Evolutionary conservation across 73 alveolate genomes (phyloP).

Genomic region (Paramecium pentaurelia): DNA sequence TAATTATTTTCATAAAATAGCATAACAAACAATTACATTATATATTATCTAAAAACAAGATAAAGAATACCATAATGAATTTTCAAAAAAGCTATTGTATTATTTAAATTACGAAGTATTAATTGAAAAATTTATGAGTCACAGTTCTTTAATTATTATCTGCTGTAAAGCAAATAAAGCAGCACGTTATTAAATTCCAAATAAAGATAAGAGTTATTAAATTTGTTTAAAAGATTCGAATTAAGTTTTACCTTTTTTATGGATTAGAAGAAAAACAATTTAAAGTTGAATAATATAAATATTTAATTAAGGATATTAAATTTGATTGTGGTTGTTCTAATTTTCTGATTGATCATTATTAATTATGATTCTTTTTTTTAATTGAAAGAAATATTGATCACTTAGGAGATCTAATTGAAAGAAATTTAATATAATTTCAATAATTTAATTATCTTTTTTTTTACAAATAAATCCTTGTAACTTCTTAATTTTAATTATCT

Average conservation of each 20-base stretch:
- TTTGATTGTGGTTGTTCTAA: background rate
- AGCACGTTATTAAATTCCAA: background rate
- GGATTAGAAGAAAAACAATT: background rate
- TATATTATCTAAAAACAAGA: background rate
- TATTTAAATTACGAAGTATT: background rate
- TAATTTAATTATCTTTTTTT: too few species aligned
- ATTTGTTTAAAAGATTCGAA: background rate
- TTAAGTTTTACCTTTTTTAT: background rate
- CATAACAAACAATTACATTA: background rate
- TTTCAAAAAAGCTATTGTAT: background rate
- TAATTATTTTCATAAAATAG: background rate
- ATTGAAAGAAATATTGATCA: background rate
- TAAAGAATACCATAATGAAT: background rate
- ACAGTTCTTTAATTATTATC: background rate
- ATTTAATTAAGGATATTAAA: background rate
- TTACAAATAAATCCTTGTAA: too few species aligned
- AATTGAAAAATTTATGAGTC: background rate
- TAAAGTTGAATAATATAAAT: background rate
- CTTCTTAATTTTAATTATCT: background rate
- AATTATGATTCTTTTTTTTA: too few species aligned
- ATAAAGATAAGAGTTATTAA: background rate
- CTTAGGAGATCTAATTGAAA: too few species aligned
- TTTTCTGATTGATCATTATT: too few species aligned
- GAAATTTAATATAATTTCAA: too few species aligned
- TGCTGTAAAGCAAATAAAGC: background rate